Percentiles rank a stretch among this genome's conserved stretches.
These are phyloP conservation scores for Syzygium jambos DNA, from an alignment of 345 rosid species.

Conservation along the genomic window DNA sequence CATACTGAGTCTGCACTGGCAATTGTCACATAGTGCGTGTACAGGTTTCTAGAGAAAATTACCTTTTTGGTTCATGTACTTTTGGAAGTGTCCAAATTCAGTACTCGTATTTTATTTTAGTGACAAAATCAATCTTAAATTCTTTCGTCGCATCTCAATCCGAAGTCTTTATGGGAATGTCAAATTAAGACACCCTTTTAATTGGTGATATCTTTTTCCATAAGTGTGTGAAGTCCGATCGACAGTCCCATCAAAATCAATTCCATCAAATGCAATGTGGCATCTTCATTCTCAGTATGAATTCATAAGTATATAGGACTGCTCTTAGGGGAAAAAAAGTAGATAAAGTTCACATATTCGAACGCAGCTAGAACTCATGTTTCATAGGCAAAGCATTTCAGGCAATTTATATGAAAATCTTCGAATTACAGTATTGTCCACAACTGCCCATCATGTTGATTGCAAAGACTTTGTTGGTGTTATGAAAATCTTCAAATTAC, in stretches of 20 bases:
- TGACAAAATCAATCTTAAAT: fast-evolving
- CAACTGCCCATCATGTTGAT: background rate
- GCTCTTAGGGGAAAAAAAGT: background rate
- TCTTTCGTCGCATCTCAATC: fast-evolving
- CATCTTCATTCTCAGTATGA: background rate
- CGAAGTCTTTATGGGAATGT: background rate
- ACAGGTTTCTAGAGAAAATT: background rate
- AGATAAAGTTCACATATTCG: background rate
- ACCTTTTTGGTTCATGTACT: background rate
- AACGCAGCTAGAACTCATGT: background rate
- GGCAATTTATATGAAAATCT: background rate
- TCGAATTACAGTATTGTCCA: background rate
- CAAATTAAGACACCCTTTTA: background rate
- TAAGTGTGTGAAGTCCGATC: background rate
- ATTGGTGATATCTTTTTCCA: background rate
- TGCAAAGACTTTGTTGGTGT: background rate
- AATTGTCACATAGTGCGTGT: background rate
- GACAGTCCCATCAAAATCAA: background rate
- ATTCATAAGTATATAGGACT: background rate
- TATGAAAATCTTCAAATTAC: too few species aligned
- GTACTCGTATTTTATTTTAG: background rate
- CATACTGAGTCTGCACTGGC: background rate
- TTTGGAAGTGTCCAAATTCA: background rate
- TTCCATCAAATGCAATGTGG: background rate
- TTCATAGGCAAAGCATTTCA: background rate